Conservation (phyloP, 2,329 filamentous ascomycete species). For the Chaetomium strumarium region DNA sequence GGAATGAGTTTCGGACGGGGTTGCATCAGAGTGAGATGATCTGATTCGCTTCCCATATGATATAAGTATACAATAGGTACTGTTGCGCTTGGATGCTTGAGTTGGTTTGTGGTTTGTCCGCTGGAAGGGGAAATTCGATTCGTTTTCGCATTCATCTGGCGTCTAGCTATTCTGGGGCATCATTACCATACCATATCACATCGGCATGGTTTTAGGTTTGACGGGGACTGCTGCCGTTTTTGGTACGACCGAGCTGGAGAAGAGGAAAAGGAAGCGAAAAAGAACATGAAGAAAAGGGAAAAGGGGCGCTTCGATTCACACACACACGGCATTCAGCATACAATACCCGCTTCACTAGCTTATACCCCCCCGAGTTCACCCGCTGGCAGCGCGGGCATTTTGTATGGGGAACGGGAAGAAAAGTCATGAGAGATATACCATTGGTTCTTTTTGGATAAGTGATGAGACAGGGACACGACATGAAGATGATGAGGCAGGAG, state of each 20-base stretch:
- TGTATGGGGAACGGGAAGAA: not conserved
- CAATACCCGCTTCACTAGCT: not conserved
- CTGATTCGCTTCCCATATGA: too few species aligned
- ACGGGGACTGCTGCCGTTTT: not conserved
- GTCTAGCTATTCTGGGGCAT: too few species aligned
- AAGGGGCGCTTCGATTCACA: not conserved
- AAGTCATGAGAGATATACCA: not conserved
- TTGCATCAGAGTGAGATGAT: constrained; percentile 52
- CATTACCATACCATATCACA: too few species aligned
- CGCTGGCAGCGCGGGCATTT: constrained; percentile 6
- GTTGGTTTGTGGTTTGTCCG: not conserved
- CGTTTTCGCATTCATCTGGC: too few species aligned
- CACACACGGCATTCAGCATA: not conserved
- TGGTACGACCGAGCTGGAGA: not conserved
- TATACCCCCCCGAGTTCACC: not conserved
- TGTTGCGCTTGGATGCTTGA: not conserved
- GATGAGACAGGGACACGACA: not conserved
- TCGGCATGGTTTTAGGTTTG: not conserved
- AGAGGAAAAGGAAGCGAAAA: not conserved
- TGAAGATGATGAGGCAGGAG: not conserved
- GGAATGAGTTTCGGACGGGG: constrained; percentile 43
- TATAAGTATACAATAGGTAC: too few species aligned
- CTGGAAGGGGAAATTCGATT: too few species aligned
- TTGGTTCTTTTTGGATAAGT: not conserved
- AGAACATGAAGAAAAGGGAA: not conserved